Conservation (phyloP, 139 green algal species). For the Micractinium conductrix region DNA sequence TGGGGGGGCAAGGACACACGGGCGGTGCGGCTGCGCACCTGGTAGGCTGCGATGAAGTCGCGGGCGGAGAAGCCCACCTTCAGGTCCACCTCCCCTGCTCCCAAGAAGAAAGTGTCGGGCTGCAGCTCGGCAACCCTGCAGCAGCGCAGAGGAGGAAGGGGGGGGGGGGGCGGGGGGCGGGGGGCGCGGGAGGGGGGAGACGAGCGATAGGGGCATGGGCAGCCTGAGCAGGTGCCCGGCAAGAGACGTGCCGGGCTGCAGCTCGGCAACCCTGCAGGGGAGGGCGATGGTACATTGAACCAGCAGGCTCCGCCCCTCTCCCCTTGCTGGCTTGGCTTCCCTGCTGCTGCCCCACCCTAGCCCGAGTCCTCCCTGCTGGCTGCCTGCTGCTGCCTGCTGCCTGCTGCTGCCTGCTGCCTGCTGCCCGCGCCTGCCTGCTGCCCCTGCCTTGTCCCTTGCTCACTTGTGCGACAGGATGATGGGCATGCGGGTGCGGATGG, state of each 20-base stretch:
- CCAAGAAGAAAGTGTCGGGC: slow-evolving; percentile 79
- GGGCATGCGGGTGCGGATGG: slow-evolving; percentile 69
- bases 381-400: no score
- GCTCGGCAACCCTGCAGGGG: neutral
- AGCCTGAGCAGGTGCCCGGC: neutral
- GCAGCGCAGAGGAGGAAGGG: neutral
- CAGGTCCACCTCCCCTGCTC: slow-evolving; percentile 90
- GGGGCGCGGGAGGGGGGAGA: neutral
- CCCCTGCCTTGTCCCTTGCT: neutral
- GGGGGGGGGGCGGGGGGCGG: neutral
- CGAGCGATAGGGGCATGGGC: neutral
- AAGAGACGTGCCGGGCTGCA: neutral
- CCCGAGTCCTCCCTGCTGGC: no score
- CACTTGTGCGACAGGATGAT: slow-evolving; percentile 79
- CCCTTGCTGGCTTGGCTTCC: no score
- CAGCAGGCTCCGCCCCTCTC: no score
- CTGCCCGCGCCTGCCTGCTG: no score
- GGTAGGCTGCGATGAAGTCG: slow-evolving; percentile 72
- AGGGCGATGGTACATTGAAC: no score
- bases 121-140: slow-evolving; percentile 58
- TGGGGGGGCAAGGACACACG: no score
- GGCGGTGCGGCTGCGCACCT: slow-evolving; percentile 10
- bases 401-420: no score
- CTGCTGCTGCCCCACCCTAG: no score
- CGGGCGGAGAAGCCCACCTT: slow-evolving; percentile 72